Percentiles rank a stretch among this genome's conserved stretches.
These are phyloP conservation scores for Chalciporus sphaerocephalus DNA, from an alignment of 768 basidiomycete genomes.

Conservation along the genomic window DNA sequence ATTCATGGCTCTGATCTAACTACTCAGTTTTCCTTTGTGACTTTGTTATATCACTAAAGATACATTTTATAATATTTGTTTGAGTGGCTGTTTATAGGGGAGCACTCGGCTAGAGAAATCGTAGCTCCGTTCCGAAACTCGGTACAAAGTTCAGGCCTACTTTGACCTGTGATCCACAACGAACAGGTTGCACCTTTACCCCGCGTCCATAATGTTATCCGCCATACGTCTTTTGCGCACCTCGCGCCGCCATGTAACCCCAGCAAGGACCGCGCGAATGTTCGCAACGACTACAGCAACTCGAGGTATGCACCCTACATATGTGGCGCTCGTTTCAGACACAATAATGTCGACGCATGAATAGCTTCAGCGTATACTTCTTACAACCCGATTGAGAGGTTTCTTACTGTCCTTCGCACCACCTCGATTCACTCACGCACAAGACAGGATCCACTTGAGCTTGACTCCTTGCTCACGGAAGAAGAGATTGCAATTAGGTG, in stretches of 20 bases:
- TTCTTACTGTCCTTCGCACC: background rate
- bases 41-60: background rate
- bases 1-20: background rate
- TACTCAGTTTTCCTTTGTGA: background rate
- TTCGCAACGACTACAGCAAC: conserved; percentile 18
- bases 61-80: background rate
- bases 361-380: conserved; percentile 18
- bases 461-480: conserved; percentile 78
- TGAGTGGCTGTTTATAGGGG: background rate
- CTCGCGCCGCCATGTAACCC: conserved; percentile 4
- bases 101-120: background rate
- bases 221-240: conserved; percentile 4
- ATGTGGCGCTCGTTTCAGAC: background rate
- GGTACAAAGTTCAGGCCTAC: too few relatives aligned
- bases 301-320: conserved; percentile 16
- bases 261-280: conserved; percentile 12
- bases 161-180: too few relatives aligned
- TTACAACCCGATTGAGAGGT: conserved; percentile 22
- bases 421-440: conserved; percentile 4
- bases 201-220: conserved; percentile 2
- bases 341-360: background rate
- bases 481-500: conserved; percentile 89
- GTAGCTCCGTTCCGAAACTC: background rate
- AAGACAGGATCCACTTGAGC: conserved; percentile 72
- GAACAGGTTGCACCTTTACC: too few relatives aligned